phyloP scores from a whole-genome alignment of 768 basidiomycete genomes.

The Jaapia argillacea region DNA sequence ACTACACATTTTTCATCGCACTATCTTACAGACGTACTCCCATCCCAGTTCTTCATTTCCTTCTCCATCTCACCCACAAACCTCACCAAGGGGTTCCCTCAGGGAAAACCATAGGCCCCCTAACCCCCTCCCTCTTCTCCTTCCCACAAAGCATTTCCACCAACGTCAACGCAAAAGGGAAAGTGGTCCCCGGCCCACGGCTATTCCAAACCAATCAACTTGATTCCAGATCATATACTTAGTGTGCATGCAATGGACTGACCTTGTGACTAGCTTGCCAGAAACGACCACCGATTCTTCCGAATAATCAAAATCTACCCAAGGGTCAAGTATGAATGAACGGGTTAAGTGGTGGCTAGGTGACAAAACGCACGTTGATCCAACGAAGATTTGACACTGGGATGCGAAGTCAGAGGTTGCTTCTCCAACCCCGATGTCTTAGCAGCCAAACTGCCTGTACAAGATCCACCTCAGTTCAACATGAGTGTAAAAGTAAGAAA shows the following conservation, averaged over 20 bases:
- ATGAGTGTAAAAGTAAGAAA: background rate
- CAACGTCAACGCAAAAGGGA: slow-evolving; percentile 70
- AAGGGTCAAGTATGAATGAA: slow-evolving; percentile 1
- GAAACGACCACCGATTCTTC: slow-evolving; percentile 70
- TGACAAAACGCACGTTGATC: slow-evolving; percentile 31
- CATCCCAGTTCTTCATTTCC: too few relatives aligned
- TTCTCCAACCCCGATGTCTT: slow-evolving; percentile 46
- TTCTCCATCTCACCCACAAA: too few relatives aligned
- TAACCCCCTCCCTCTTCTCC: slow-evolving; percentile 50
- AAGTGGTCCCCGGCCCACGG: too few relatives aligned
- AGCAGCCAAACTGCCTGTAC: slow-evolving; percentile 59
- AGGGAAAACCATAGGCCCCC: slow-evolving; percentile 67
- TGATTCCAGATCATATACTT: too few relatives aligned
- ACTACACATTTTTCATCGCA: too few relatives aligned
- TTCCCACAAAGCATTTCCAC: slow-evolving; percentile 61
- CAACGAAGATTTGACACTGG: slow-evolving; percentile 53
- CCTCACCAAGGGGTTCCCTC: slow-evolving; percentile 31
- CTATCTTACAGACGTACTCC: too few relatives aligned
- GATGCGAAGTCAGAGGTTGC: slow-evolving; percentile 72
- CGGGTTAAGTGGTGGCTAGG: background rate
- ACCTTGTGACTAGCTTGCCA: slow-evolving; percentile 72
- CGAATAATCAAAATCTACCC: slow-evolving; percentile 58
- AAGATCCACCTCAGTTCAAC: background rate
- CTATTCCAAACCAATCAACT: too few relatives aligned
- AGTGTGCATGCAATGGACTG: too few relatives aligned